A percentile compares a stretch with the other conserved stretches of the same genome.
These are phyloP conservation scores for Zarea fungicola DNA, from an alignment of 2,329 filamentous ascomycete genomes.

Conservation along the genomic window DNA sequence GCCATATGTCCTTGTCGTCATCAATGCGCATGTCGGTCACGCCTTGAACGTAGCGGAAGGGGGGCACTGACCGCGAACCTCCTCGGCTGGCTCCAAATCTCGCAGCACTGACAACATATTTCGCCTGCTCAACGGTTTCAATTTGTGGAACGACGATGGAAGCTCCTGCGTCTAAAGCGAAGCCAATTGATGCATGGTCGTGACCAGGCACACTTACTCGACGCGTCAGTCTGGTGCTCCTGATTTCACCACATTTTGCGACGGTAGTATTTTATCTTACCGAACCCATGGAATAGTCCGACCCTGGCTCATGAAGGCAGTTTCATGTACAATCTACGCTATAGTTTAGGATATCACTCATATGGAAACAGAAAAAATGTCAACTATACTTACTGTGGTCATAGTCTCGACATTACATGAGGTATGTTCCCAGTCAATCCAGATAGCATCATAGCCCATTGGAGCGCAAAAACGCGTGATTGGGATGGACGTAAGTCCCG, in stretches of 20 bases:
- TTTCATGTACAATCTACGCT: slow-evolving; percentile 41
- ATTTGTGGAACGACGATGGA: slow-evolving; percentile 42
- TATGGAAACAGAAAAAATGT: no score
- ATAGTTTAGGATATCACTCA: no score
- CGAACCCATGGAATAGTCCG: slow-evolving; percentile 40
- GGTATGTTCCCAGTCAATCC: no score
- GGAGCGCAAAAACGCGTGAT: no score
- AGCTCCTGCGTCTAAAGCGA: slow-evolving; percentile 44
- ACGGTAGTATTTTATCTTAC: no score
- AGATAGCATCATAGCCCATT: no score
- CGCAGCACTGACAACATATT: slow-evolving; percentile 36
- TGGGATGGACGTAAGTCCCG: no score
- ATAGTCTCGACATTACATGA: no score
- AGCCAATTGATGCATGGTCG: slow-evolving; percentile 42
- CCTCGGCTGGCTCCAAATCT: slow-evolving; percentile 37
- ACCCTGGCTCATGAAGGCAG: slow-evolving; percentile 41
- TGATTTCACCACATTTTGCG: no score
- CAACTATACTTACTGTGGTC: no score
- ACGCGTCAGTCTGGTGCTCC: no score
- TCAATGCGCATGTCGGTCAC: slow-evolving; percentile 34
- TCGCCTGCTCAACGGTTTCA: slow-evolving; percentile 41
- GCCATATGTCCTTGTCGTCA: slow-evolving; percentile 27
- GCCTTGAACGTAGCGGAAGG: slow-evolving; percentile 35
- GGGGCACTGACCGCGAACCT: slow-evolving; percentile 41
- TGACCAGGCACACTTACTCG: slow-evolving; percentile 41